phyloP scores from a whole-genome alignment of 805 yeast genomes.

The Ascoidea rubescens region DNA sequence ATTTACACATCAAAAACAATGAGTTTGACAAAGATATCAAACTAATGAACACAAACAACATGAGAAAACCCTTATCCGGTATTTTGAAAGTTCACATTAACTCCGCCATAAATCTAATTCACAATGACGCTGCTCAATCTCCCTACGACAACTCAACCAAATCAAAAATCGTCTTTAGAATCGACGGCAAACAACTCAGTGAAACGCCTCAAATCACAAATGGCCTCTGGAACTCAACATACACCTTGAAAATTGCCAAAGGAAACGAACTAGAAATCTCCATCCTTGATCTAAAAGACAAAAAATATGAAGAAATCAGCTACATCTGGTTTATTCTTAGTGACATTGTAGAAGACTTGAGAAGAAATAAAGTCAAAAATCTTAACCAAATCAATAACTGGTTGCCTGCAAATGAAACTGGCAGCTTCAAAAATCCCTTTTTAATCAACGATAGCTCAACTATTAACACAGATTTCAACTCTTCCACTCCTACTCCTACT shows the following conservation, averaged over 20 bases:
- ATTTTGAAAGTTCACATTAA: neutral
- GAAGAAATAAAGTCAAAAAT: neutral
- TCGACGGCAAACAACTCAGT: neutral
- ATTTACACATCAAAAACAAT: no score
- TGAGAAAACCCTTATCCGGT: neutral
- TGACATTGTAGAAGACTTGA: neutral
- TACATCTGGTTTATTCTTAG: neutral
- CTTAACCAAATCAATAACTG: neutral
- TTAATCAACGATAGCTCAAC: neutral
- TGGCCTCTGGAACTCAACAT: neutral
- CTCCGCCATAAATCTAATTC: neutral
- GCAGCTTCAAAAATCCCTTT: neutral
- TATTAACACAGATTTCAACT: no score
- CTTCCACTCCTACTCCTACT: neutral
- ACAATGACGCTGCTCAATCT: neutral
- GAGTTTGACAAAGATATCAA: neutral
- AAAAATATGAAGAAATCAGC: neutral
- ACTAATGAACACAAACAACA: neutral
- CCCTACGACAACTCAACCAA: neutral
- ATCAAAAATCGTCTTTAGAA: neutral
- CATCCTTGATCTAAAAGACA: neutral
- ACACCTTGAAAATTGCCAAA: neutral
- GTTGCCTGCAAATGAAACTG: neutral
- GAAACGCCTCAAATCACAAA: neutral
- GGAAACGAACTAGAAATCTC: neutral